phyloP scores from a whole-genome alignment of 441 rosid species.

The Mallotus repandus region DNA sequence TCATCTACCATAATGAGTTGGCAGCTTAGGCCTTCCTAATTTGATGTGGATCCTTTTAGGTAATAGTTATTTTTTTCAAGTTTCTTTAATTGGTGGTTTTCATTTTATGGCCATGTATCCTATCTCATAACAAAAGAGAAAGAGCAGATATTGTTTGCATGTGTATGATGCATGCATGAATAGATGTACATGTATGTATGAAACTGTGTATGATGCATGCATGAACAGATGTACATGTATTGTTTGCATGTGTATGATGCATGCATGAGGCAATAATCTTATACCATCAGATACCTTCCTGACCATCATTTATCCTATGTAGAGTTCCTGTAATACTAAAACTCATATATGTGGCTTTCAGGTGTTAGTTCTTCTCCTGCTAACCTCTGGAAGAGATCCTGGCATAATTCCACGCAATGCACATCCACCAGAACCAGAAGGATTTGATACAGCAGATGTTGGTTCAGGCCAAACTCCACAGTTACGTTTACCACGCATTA shows the following conservation, averaged over 20 bases:
- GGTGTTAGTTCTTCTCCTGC: conserved; percentile 80
- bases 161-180: neutral
- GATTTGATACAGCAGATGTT: conserved; percentile 51
- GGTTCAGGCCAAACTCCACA: conserved; percentile 75
- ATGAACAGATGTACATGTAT: neutral
- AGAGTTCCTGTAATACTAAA: conserved; percentile 1
- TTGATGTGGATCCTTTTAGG: neutral
- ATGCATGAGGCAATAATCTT: neutral
- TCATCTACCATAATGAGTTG: neutral
- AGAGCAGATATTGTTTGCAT: neutral
- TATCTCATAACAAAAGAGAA: neutral
- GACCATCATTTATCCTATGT: neutral
- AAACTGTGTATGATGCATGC: neutral
- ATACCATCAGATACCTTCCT: neutral
- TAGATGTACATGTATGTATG: neutral
- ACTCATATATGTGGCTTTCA: conserved; percentile 31
- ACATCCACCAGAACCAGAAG: conserved; percentile 89
- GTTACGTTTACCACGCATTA: conserved; percentile 70
- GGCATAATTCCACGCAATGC: conserved; percentile 87
- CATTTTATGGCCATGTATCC: neutral
- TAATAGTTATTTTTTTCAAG: neutral
- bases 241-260: too few relatives aligned
- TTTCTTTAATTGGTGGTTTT: neutral
- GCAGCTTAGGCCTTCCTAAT: neutral
- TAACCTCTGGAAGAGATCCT: conserved; percentile 97